phyloP scores from a whole-genome alignment of 192 early-diverging fungal genomes.

The Backusella morwellensis region DNA sequence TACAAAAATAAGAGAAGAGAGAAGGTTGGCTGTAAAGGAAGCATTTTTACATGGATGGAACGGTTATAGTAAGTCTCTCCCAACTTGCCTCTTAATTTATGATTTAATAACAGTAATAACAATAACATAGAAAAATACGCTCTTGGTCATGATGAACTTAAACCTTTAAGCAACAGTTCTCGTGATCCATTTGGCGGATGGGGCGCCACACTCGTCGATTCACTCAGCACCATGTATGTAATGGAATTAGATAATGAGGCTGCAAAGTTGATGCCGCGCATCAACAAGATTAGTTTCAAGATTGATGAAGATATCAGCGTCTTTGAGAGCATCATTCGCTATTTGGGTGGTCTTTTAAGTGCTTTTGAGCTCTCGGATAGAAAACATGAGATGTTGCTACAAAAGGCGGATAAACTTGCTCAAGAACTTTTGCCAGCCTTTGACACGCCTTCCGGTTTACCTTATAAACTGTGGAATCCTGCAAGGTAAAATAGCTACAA shows the following conservation, averaged over 20 bases:
- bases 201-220: conserved; percentile 79
- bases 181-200: conserved; percentile 46
- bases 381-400: conserved; percentile 46
- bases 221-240: conserved; percentile 82
- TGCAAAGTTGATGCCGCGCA: conserved; percentile 59
- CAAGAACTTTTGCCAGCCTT: conserved; percentile 72
- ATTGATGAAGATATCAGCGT: conserved; percentile 65
- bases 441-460: conserved; percentile 61
- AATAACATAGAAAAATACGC: conserved; percentile 50
- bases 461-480: conserved; percentile 55
- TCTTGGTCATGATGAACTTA: conserved; percentile 72
- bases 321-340: conserved; percentile 84
- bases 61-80: conserved; percentile 58
- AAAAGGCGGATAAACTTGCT: conserved; percentile 70
- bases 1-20: conserved; percentile 17
- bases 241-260: conserved; percentile 82
- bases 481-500: conserved; percentile 6
- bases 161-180: conserved; percentile 33
- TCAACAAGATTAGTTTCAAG: conserved; percentile 35
- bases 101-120: background rate
- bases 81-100: background rate
- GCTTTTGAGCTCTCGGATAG: conserved; percentile 84
- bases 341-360: conserved; percentile 74
- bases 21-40: conserved; percentile 47
- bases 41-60: conserved; percentile 72